Percentiles rank a stretch among this genome's conserved stretches.
These are phyloP conservation scores for Verticillium albo-atrum DNA, from an alignment of 2,329 filamentous ascomycete genomes.

Conservation along the genomic window DNA sequence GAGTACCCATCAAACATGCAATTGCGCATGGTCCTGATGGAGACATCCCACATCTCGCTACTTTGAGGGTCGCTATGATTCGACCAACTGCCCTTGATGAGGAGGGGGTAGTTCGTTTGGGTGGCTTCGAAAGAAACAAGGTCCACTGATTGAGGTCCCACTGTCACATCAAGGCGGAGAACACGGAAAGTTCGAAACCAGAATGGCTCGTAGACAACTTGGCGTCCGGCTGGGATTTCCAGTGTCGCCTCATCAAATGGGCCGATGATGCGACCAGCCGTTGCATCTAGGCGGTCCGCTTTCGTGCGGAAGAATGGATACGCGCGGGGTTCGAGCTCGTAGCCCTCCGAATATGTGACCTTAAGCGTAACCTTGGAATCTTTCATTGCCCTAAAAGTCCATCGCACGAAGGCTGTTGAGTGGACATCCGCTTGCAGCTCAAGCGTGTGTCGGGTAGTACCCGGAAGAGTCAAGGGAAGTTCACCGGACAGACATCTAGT, in stretches of 20 bases:
- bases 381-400: slow-evolving; percentile 6
- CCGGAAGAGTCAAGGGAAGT: slow-evolving; percentile 6
- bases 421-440: slow-evolving; percentile 20
- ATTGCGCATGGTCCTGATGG: slow-evolving; percentile 24
- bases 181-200: background rate
- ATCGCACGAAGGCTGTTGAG: slow-evolving; percentile 20
- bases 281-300: slow-evolving; percentile 26
- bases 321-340: slow-evolving; percentile 24
- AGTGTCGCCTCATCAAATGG: slow-evolving; percentile 28
- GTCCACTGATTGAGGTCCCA: background rate
- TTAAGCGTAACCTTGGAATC: slow-evolving; percentile 11
- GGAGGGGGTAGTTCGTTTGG: background rate
- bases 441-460: slow-evolving; percentile 13
- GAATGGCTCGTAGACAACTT: background rate
- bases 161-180: background rate
- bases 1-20: slow-evolving; percentile 18
- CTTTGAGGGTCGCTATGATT: background rate
- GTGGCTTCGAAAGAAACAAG: background rate
- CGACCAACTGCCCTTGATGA: background rate
- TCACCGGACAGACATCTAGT: slow-evolving; percentile 6
- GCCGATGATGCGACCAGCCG: slow-evolving; percentile 25
- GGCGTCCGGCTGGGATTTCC: slow-evolving; percentile 10
- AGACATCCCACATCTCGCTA: slow-evolving; percentile 8
- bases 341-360: slow-evolving; percentile 25
- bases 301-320: slow-evolving; percentile 35